Evolutionary conservation across 2,329 filamentous ascomycete species (phyloP).

Genomic region (Cyphellophora europaea): DNA sequence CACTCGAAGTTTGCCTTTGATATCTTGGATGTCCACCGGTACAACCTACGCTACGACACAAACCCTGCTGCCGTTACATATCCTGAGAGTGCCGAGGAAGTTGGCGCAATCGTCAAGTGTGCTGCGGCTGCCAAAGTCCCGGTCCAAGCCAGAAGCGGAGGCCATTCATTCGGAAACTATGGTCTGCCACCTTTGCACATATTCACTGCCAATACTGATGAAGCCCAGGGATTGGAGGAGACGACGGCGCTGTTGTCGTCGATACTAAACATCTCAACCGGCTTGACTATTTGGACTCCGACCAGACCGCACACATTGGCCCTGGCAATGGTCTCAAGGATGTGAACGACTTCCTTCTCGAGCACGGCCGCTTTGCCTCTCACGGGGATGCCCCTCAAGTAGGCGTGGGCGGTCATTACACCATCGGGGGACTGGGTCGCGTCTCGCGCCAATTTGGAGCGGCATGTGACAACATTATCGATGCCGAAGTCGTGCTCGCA

Average conservation of each 20-base stretch:
- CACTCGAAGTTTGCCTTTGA: constrained; percentile 3
- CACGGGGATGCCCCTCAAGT: constrained; percentile 31
- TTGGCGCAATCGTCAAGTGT: constrained; percentile 38
- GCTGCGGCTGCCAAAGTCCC: constrained; percentile 33
- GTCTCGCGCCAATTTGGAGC: constrained; percentile 42
- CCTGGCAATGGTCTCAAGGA: constrained; percentile 26
- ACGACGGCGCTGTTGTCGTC: constrained; percentile 24
- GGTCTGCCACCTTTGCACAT: constrained; percentile 11
- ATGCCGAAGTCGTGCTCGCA: constrained; percentile 39
- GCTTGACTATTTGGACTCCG: constrained; percentile 24
- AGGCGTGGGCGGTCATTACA: constrained; percentile 31
- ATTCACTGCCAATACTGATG: no score
- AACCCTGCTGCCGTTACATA: constrained; percentile 25
- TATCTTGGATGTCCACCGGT: constrained; percentile 5
- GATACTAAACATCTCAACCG: constrained; percentile 23
- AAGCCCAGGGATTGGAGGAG: constrained; percentile 24
- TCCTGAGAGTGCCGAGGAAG: constrained; percentile 28
- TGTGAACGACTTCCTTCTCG: constrained; percentile 23
- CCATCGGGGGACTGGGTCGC: constrained; percentile 28
- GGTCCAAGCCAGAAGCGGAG: constrained; percentile 43
- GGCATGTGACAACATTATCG: constrained; percentile 39
- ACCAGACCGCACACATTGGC: constrained; percentile 26
- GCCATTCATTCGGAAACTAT: constrained; percentile 46
- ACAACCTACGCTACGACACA: constrained; percentile 23
- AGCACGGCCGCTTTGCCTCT: constrained; percentile 26